A percentile compares a stretch with the other conserved stretches of the same genome.
Evolutionary conservation across 2,329 filamentous ascomycete species (phyloP).

Genomic region (Plectosphaerella sp.): DNA sequence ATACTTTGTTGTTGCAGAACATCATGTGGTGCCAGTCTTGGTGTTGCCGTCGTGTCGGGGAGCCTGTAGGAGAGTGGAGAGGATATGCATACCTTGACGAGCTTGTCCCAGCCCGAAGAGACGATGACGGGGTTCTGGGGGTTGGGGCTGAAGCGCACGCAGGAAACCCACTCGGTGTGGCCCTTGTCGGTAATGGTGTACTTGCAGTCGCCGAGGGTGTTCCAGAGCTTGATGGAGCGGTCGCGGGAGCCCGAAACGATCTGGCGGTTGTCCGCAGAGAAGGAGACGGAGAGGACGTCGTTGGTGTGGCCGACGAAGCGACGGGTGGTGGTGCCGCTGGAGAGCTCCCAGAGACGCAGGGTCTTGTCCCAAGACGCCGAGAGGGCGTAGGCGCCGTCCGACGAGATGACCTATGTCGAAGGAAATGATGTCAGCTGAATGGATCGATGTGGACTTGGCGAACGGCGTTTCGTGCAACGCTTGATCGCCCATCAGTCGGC

Average conservation of each 20-base stretch:
- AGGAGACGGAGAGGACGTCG: slow-evolving; percentile 98
- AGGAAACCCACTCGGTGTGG: slow-evolving; percentile 99
- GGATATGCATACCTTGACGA: slow-evolving; percentile 84
- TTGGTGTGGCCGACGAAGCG: slow-evolving; percentile 99
- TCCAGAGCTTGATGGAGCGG: slow-evolving; percentile 99
- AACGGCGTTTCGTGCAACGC: too few species aligned
- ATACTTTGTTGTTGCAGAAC: slow-evolving; percentile 88
- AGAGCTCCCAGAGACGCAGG: slow-evolving; percentile 98
- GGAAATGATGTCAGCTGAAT: background rate
- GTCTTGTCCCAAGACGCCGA: slow-evolving; percentile 99
- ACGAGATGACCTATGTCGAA: slow-evolving; percentile 81
- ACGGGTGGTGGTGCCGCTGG: slow-evolving; percentile 93
- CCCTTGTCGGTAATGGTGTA: slow-evolving; percentile 99
- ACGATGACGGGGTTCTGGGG: slow-evolving; percentile 99
- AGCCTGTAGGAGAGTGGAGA: slow-evolving; percentile 3
- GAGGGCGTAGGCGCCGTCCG: slow-evolving; percentile 97
- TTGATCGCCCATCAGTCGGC: too few species aligned
- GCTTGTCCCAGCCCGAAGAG: slow-evolving; percentile 98
- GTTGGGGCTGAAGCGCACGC: slow-evolving; percentile 99
- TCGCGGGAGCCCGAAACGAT: slow-evolving; percentile 98
- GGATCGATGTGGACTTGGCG: background rate
- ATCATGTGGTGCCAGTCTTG: slow-evolving; percentile 60
- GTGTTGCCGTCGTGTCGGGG: background rate
- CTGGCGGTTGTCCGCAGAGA: slow-evolving; percentile 99
- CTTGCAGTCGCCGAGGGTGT: slow-evolving; percentile 99